Percentiles rank a stretch among this genome's conserved stretches.
These are phyloP conservation scores for Silene uniflora DNA, from an alignment of 148 eudicot genomes.

Conservation along the genomic window DNA sequence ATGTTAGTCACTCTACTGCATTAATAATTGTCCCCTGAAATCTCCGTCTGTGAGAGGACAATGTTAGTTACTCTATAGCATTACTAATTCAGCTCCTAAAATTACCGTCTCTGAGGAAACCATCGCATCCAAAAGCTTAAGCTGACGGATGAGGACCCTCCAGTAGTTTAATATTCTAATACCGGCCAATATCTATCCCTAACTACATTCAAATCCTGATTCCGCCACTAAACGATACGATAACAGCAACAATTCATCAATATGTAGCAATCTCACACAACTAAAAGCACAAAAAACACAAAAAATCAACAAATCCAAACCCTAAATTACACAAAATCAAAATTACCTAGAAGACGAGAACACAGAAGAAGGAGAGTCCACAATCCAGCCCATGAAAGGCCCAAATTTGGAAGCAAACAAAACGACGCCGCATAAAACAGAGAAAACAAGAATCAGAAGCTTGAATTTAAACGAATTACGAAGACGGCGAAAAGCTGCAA, in stretches of 20 bases:
- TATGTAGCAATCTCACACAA: background rate
- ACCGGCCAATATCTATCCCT: too few relatives aligned
- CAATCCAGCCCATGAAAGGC: constrained; percentile 44
- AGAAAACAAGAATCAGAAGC: constrained; percentile 32
- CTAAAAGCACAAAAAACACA: background rate
- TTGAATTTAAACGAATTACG: constrained; percentile 36
- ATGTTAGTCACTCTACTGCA: background rate
- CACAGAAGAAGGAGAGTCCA: constrained; percentile 39
- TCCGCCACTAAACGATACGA: background rate
- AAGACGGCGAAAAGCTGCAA: constrained; percentile 38
- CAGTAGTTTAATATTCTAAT: too few relatives aligned
- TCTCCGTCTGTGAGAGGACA: background rate
- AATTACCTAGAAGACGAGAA: constrained; percentile 43
- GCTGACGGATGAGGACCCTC: too few relatives aligned
- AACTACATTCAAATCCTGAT: background rate
- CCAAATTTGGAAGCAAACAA: constrained; percentile 34
- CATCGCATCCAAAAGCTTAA: too few relatives aligned
- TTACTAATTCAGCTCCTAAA: too few relatives aligned
- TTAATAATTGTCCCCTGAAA: background rate
- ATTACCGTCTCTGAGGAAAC: too few relatives aligned
- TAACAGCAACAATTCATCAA: background rate
- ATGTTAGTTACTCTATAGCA: too few relatives aligned
- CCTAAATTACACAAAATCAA: background rate
- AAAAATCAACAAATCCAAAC: background rate
- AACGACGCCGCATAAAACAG: constrained; percentile 23